Conservation (phyloP, 805 yeast species). For the Wickerhamiella sergipiensis region DNA sequence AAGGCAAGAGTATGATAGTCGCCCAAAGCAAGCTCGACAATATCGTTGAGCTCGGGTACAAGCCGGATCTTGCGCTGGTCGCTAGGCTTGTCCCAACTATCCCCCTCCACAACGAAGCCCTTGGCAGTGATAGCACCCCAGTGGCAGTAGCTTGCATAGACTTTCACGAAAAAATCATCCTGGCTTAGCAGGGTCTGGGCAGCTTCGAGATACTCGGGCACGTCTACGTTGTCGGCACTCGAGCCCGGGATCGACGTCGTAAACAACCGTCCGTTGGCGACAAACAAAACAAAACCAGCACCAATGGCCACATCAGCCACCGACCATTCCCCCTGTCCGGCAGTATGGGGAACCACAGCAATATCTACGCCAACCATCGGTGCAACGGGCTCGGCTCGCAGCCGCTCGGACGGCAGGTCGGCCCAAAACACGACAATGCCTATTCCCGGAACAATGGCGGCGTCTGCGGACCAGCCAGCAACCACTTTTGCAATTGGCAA, state of each 20-base stretch:
- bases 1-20: constrained; percentile 1
- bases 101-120: not conserved
- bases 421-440: not conserved
- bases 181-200: not conserved
- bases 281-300: not conserved
- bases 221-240: not conserved
- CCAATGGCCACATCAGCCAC: constrained; percentile 2
- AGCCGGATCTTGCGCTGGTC: not conserved
- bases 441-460: not conserved
- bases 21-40: not conserved
- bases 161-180: not conserved
- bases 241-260: not conserved
- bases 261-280: not conserved
- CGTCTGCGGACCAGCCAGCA: constrained; percentile 1
- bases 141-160: not conserved
- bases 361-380: not conserved
- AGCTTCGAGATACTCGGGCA: not conserved
- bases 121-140: not conserved
- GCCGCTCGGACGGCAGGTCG: not conserved
- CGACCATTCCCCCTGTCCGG: not conserved
- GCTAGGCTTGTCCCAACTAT: not conserved
- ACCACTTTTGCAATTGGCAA: not conserved
- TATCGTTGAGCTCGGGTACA: not conserved
- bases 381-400: not conserved
- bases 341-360: not conserved